phyloP scores from a whole-genome alignment of 371 early-diverging fungal species.

The Saksenaea oblongispora region DNA sequence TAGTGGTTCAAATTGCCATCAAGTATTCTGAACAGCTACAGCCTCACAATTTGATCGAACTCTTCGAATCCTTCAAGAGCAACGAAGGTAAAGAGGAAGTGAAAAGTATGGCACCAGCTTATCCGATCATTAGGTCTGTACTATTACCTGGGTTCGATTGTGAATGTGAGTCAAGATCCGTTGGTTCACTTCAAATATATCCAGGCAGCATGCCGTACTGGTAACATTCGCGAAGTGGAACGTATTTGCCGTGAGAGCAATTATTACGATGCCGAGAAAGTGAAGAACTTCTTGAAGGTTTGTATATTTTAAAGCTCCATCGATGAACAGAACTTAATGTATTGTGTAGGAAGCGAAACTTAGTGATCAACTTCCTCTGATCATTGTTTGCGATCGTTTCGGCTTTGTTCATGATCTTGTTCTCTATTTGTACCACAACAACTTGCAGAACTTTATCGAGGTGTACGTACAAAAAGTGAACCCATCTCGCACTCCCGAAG shows the following conservation, averaged over 20 bases:
- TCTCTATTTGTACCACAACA: constrained; percentile 92
- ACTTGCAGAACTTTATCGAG: constrained; percentile 93
- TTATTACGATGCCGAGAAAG: constrained; percentile 94
- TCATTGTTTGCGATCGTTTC: constrained; percentile 97
- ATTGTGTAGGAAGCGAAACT: constrained; percentile 82
- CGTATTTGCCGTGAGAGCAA: constrained; percentile 95
- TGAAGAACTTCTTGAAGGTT: constrained; percentile 95
- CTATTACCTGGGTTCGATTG: constrained; percentile 93
- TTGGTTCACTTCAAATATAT: constrained; percentile 98
- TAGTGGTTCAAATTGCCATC: constrained; percentile 92
- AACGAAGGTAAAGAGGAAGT: constrained; percentile 73
- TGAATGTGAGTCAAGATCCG: constrained; percentile 92
- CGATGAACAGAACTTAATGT: background rate
- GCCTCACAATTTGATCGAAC: constrained; percentile 82
- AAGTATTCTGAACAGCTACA: constrained; percentile 95
- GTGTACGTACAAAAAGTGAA: constrained; percentile 98
- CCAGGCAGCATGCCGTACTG: constrained; percentile 92
- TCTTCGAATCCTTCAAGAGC: constrained; percentile 91
- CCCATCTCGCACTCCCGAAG: constrained; percentile 90
- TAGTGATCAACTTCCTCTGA: constrained; percentile 92
- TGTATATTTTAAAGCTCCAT: background rate
- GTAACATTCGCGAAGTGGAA: constrained; percentile 97
- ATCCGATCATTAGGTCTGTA: constrained; percentile 53
- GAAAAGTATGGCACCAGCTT: background rate
- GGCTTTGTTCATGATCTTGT: constrained; percentile 97